These are phyloP conservation scores for Monilinia fructigena DNA, from an alignment of 2,329 filamentous ascomycete genomes.

Conservation along the genomic window DNA sequence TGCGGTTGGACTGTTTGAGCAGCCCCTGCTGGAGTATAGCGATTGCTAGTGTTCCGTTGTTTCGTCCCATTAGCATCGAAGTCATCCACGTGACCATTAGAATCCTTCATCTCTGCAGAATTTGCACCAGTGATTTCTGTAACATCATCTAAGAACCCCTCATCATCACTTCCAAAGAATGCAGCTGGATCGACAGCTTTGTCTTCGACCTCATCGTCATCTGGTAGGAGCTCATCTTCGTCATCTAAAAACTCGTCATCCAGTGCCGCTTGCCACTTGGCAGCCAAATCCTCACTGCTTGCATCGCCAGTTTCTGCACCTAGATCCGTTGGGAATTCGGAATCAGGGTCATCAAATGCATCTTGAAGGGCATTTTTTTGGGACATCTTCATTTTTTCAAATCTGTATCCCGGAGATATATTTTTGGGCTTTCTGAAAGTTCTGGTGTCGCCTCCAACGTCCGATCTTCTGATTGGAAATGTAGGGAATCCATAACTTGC, in stretches of 20 bases:
- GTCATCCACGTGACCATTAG: conserved; percentile 39
- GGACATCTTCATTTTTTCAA: background rate
- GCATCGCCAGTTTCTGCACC: conserved; percentile 34
- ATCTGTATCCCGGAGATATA: background rate
- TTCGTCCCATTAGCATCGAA: conserved; percentile 28
- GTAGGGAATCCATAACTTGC: conserved; percentile 59
- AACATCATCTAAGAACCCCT: conserved; percentile 72
- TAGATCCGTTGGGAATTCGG: conserved; percentile 34
- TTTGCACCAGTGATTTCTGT: conserved; percentile 33
- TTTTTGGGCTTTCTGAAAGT: conserved; percentile 26
- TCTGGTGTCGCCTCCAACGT: conserved; percentile 24
- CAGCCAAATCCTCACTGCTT: conserved; percentile 63
- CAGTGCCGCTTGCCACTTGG: conserved; percentile 81
- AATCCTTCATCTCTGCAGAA: conserved; percentile 25
- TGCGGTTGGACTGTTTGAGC: conserved; percentile 14
- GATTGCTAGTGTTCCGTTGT: conserved; percentile 31
- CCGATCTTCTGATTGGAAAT: conserved; percentile 39
- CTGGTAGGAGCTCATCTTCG: conserved; percentile 59
- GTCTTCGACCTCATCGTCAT: conserved; percentile 49
- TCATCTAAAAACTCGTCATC: conserved; percentile 63
- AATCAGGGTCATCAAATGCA: conserved; percentile 35
- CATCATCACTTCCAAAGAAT: conserved; percentile 79
- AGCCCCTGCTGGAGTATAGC: conserved; percentile 36
- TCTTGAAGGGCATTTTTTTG: conserved; percentile 32
- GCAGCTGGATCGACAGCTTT: conserved; percentile 59